Base-by-base conservation (phyloP, 805 yeast genomes). In the Wickerhamomyces canadensis region DNA sequence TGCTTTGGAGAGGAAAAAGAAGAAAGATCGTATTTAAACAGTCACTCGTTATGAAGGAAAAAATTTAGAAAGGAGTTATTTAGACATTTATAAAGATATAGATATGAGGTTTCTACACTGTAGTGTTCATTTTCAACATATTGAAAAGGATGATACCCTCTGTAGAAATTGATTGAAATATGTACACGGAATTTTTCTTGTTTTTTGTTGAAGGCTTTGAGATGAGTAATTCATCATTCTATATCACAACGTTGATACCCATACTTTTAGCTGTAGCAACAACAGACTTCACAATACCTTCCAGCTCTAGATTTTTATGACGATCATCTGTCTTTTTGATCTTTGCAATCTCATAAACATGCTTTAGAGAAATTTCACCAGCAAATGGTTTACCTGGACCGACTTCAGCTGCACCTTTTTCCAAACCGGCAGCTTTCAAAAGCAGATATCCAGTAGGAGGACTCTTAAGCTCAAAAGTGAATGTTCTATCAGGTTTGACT, bases 361-460 rank as follows among this genome's bases (percentile, higher is more conserved):
- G 98, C 61, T 93, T 93, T 52, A 93, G 70, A 14, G 89, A 78
- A 26, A 77, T 60, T 41, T 65, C 68, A 16, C 96, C 97, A 14
- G 78, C 80, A 43, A 45, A 60, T 17, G 65, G 64, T 47, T 78
- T 77, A 10, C 84, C 81, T 14, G 80, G 73, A 4, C 58, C 58
- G 37, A 53, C 58, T 43, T 68, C 71, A 18, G 77, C 83, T 17
- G 86, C 75, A 14, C 98, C 98, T 60, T 91, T 86, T 19, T 69
- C 74, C 13, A 80, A 65, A 2, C 84, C 84, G 9, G 91, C 87
- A 6, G 95, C 94, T 54, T 85, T 80, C 62, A 84, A 61, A 33
- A 93, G 61, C 36, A 93, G 68, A 77, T 83, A 91, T 0, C 94
- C 80, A 1, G 98, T 88, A 3, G 96, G 87, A 17, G 98, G 98